Percentiles rank a stretch among this genome's conserved stretches.
These are phyloP conservation scores for Termitomyces bulborhizus DNA, from an alignment of 768 basidiomycete genomes.

Conservation along the genomic window DNA sequence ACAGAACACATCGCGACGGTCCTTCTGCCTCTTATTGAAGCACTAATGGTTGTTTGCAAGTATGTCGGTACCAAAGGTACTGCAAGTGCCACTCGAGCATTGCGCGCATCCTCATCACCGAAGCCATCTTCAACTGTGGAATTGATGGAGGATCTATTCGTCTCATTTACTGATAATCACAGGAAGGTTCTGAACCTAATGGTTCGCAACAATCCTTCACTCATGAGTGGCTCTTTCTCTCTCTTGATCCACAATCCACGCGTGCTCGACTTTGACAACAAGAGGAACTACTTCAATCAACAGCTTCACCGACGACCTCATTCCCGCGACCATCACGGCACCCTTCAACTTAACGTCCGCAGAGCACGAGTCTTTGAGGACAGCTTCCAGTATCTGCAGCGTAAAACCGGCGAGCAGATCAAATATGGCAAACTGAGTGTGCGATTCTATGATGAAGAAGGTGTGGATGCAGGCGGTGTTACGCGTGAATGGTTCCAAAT, in stretches of 20 bases:
- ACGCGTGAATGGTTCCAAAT: slow-evolving; percentile 99
- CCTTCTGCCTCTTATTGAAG: slow-evolving; percentile 89
- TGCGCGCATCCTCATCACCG: slow-evolving; percentile 66
- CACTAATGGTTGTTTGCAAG: slow-evolving; percentile 98
- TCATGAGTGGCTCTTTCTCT: slow-evolving; percentile 98
- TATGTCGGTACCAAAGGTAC: slow-evolving; percentile 70
- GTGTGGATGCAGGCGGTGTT: slow-evolving; percentile 97
- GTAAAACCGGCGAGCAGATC: slow-evolving; percentile 91
- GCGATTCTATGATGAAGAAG: slow-evolving; percentile 95
- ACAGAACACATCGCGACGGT: slow-evolving; percentile 89
- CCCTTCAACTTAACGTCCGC: slow-evolving; percentile 85
- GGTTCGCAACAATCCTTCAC: slow-evolving; percentile 95
- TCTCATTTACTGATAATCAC: slow-evolving; percentile 89
- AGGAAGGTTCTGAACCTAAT: slow-evolving; percentile 93
- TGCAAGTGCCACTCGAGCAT: slow-evolving; percentile 37
- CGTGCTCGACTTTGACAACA: slow-evolving; percentile 99
- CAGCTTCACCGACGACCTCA: slow-evolving; percentile 83
- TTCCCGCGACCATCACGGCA: slow-evolving; percentile 72
- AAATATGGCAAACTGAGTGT: slow-evolving; percentile 97
- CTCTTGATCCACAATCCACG: slow-evolving; percentile 92
- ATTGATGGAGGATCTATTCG: slow-evolving; percentile 86
- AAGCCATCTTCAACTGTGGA: slow-evolving; percentile 64
- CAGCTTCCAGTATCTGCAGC: slow-evolving; percentile 87
- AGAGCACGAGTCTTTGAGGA: slow-evolving; percentile 94
- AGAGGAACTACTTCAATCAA: slow-evolving; percentile 92